phyloP scores from a whole-genome alignment of 78 protist species.

The Chrysochromulina parva region DNA sequence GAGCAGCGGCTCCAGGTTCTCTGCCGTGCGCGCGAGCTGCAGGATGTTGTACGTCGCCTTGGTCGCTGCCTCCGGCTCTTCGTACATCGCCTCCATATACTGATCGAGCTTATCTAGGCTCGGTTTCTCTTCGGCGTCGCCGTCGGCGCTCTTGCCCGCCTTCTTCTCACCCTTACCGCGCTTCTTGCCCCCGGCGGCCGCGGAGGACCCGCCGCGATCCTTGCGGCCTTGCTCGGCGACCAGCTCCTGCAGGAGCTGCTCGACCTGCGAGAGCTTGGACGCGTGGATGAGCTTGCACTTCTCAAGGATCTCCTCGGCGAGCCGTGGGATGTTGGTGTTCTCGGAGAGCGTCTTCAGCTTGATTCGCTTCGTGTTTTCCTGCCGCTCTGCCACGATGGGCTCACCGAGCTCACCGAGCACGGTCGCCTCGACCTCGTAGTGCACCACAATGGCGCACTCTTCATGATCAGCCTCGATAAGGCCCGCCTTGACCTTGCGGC shows the following conservation, averaged over 20 bases:
- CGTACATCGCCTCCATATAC: slow-evolving; percentile 34
- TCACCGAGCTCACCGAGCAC: slow-evolving; percentile 10
- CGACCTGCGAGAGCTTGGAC: not conserved
- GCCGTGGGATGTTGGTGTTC: not conserved
- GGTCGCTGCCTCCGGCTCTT: not conserved
- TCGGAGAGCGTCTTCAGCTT: slow-evolving; percentile 10
- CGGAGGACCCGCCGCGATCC: too few relatives aligned
- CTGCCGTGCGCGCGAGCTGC: slow-evolving; percentile 13
- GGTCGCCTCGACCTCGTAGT: slow-evolving; percentile 37
- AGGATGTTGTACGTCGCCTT: not conserved
- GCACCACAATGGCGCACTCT: slow-evolving; percentile 15
- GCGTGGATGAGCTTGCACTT: slow-evolving; percentile 35
- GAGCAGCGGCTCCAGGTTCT: slow-evolving; percentile 17
- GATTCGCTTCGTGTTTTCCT: not conserved
- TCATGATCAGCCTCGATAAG: slow-evolving; percentile 3
- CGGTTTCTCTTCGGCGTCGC: not conserved
- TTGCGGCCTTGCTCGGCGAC: not conserved
- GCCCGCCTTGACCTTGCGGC: slow-evolving; percentile 17
- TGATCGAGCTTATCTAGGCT: not conserved
- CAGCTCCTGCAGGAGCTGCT: not conserved
- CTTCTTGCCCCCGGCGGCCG: not conserved
- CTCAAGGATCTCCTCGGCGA: slow-evolving; percentile 23
- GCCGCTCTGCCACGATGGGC: slow-evolving; percentile 8
- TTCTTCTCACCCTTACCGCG: not conserved
- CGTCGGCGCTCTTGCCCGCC: not conserved